Evolutionary conservation across 176 grass and related monocot genomes (phyloP), one percentile per base, ranked within the genome.

Genomic region (Tillandsia leiboldiana): DNA sequence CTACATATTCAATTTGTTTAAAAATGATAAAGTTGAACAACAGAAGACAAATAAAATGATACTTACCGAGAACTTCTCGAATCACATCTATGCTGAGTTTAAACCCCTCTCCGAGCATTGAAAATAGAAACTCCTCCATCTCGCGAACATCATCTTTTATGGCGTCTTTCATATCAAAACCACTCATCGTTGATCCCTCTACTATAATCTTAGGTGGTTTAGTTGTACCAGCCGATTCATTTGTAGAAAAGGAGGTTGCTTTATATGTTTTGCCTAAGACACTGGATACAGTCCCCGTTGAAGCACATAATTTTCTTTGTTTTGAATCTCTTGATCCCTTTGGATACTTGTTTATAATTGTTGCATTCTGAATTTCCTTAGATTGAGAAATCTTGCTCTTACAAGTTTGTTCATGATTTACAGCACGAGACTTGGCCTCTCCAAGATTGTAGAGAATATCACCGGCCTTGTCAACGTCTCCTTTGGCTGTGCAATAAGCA

Each of bases 31-130:
- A 42, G 4, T 42, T 0, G 33, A 59, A 18, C 1, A 59, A 59
- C 3, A 20, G 9, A 59, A 22, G 4, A 9, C 15, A 59, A 17
- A 59, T 10, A 59, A 18, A 59, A 59, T 59, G 14, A 59, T 20
- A 20, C 2, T 79, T 90, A 92, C 93, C 81, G 84, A 97, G 77
- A 80, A 90, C 89, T 54, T 87, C 65, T 79, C 50, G 83, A 56
- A 97, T 97, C 59, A 83, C 64, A 69, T 83, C 81, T 69, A 68
- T 87, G 72, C 50, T 85, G 57, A 97, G 89, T 54, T 90, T 92
- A 77, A 89, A 97, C 76, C 93, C 93, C 73, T 92, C 93, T 76
- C 84, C 89, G 80, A 97, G 86, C 89, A 97, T 97, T 75, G 73
- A 85, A 82, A 92, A 90, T n/a, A 96, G 84, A 53, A 92, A 97